Evolutionary conservation across 176 grass and related monocot genomes (phyloP), one percentile per base, ranked within the genome.

Genomic region (Thalia dealbata): DNA sequence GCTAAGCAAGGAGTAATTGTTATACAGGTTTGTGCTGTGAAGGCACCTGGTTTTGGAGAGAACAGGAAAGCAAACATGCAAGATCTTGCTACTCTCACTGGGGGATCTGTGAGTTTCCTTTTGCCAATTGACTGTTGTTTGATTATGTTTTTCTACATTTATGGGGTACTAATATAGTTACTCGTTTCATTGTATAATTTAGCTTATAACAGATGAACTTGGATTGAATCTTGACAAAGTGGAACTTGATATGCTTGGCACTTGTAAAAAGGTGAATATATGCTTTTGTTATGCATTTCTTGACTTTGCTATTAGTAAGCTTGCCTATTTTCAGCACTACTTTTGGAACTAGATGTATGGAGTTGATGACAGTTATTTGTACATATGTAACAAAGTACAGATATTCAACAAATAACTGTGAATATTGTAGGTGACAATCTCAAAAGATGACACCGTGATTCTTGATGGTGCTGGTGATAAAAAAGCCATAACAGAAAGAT

Each of bases 1-100:
- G 18, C 69, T 72, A 14, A 72, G 2, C 6, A 25, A 28, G 46
- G 0, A 66, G 4, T 26, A 52, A 18, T 72, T 10, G 19, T 48
- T 13, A 15, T 90, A 62, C 54, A 99, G 95, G 87, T 99, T 67
- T 99, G 95, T 41, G 90, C 95, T 77, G 84, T 99, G 29, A 99
- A 99, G 87, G 95, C 95, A 75, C 95, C 95, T 86, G 95, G 95
- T 69, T 99, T 99, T 79, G 95, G 95, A 1, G 95, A 99, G 73
- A 99, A 99, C 77, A 93, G 95, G 80, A 99, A 99, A 77, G 73
- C 90, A 52, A 88, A 78, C 72, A 81, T 99, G 74, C 87, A 99
- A n/a, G 95, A 99, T 76, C 95, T 99, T 78, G 95, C 95, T 64
- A 66, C 64, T 64, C 87, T 99, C 71, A 99, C 90, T 14, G 95